Base-by-base conservation (phyloP, 1,284 basidiomycete genomes). In the Ustanciosporium gigantosporum region DNA sequence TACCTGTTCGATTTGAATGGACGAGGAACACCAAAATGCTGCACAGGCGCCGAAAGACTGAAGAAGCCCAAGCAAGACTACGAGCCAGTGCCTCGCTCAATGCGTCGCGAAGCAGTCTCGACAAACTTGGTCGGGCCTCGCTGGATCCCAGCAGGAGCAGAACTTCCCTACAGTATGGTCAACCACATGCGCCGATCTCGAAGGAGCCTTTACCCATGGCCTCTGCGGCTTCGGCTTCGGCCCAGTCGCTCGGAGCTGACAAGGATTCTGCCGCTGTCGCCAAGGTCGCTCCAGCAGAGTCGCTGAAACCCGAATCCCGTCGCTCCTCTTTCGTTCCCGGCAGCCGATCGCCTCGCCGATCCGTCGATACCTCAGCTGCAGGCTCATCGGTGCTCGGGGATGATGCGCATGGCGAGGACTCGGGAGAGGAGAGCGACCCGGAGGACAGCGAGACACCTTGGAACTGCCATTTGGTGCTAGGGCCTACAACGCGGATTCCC, bases 381-480 rank as follows among this genome's bases (percentile, higher is more conserved):
- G 52, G 65, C 13, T 65, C 56, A 21, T 43, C 38, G 6, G 49
- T 45, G 13, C n/a, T n/a, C n/a, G n/a, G n/a, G n/a, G n/a, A n/a
- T n/a, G 48, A 38, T 2, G 46, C 40, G 3, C 55, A 59, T 31
- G 43, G 41, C n/a, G 46, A 60, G 17, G 61, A 53, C 7, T 52
- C 61, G 1, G 67, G 49, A 13, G 52, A 66, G 8, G 58, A 56
- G 21, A 66, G 87, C 52, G 92, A 96, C 68, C 90, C 91, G 0
- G 93, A 97, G 77, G 93, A 97, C 77, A 90, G 88, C 36, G 93
- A 96, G 79, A 91, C 90, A 22, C 90, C 92, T 0, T 98, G 93
- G 93, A 85, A 86, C 32, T 97, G 93, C 75, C 73, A 74, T 35
- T 74, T 80, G 11, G 78, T 82, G 2, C 79, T 81, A 38, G 66